A percentile compares a stretch with the other conserved stretches of the same genome.
phyloP scores from a whole-genome alignment of 768 basidiomycete genomes.

The Leccinum broughii region DNA sequence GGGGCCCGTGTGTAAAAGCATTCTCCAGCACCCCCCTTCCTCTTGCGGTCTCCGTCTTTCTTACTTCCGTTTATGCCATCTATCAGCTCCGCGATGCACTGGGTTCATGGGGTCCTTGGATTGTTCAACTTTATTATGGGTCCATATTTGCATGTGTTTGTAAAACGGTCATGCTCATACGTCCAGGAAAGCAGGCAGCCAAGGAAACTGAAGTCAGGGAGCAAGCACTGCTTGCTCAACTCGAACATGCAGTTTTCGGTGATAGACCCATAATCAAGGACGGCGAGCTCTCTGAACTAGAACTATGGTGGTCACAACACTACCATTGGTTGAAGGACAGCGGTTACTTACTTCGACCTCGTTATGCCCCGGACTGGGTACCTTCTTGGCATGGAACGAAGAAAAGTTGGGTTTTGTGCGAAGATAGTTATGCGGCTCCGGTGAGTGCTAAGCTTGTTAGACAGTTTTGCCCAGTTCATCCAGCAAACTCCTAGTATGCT shows the following conservation, averaged over 20 bases:
- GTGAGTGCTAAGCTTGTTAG: conserved; percentile 1
- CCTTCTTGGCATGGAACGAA: conserved; percentile 21
- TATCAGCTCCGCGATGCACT: background rate
- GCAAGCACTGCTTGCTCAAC: background rate
- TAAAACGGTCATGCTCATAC: background rate
- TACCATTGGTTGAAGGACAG: conserved; percentile 13
- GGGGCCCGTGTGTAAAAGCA: conserved; percentile 2
- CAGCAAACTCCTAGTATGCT: background rate
- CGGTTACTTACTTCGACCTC: conserved; percentile 21
- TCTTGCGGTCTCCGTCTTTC: background rate
- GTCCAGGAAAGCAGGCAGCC: background rate
- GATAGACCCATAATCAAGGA: background rate
- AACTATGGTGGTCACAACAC: conserved; percentile 17
- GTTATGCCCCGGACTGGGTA: conserved; percentile 22
- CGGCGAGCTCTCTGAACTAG: conserved; percentile 5
- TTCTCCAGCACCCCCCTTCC: background rate
- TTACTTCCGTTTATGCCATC: background rate
- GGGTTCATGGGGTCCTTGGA: background rate
- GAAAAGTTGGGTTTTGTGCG: background rate
- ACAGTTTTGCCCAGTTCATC: no score
- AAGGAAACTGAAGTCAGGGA: background rate
- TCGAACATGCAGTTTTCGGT: conserved; percentile 1
- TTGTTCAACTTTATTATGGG: background rate
- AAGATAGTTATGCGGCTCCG: conserved; percentile 1
- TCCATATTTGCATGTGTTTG: background rate